Evolutionary conservation across 2,329 filamentous ascomycete genomes (phyloP), one percentile per base, ranked within the genome.

Genomic region (Pyrenochaeta sp.): DNA sequence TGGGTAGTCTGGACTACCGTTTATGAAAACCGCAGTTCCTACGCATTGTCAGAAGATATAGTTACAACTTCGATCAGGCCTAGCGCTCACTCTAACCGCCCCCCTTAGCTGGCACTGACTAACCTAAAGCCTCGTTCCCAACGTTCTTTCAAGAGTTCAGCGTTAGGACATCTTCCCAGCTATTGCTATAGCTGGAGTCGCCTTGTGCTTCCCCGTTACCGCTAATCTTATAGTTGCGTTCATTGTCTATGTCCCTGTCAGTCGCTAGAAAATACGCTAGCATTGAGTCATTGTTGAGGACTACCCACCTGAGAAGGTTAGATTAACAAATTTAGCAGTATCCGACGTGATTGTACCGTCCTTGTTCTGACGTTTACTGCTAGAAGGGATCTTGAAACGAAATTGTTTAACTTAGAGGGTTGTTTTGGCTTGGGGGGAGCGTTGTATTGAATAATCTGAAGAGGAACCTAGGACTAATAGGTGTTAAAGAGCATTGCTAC

Each of bases 41-140:
- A 59, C 48, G 56, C 42, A 53, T 52, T 52, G 49, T 65, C 32
- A 65, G 62, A 58, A 60, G 52, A 58, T n/a, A 39, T 55, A 39
- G 52, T 52, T 59, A 53, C 53, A 15, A 45, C n/a, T 5, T 9
- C 40, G 25, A 44, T 47, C 30, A 24, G 22, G 28, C 49, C 28
- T 12, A 12, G 56, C 32, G 36, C 59, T 62, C 58, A 61, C 62
- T 49, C 62, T 60, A 34, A 55, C 49, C 52, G 27, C 43, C 53
- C 28, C 42, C 46, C 25, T 60, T 30, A 61, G 28, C 55, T 54
- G 50, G 44, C n/a, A n/a, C n/a, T 34, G 54, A 48, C 53, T 58
- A 40, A 56, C 48, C 39, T 65, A 25, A 65, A 50, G 36, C 54
- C 54, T 58, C 47, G 5, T 58, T 49, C 15, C 47, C 40, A 45